Percentiles rank a stretch among this genome's conserved stretches.
Evolutionary conservation across 805 yeast genomes (phyloP).

Genomic region (Candida cerambycidarum): DNA sequence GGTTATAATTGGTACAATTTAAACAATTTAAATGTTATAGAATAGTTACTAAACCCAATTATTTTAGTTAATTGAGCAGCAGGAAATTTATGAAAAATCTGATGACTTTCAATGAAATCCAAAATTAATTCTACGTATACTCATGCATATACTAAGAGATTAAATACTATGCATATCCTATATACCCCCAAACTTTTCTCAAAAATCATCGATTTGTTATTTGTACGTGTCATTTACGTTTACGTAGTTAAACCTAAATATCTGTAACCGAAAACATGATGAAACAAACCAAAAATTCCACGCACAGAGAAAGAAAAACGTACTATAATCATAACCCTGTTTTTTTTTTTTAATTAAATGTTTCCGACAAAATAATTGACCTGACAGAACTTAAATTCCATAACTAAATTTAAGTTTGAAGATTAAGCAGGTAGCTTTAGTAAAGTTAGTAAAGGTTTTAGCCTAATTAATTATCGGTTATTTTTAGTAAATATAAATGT

Average conservation of each 20-base stretch:
- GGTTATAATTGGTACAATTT: no score
- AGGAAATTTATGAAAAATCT: no score
- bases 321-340: neutral
- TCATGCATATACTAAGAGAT: neutral
- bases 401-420: neutral
- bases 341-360: neutral
- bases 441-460: no score
- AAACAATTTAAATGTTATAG: no score
- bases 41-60: no score
- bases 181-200: neutral
- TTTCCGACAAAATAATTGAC: no score
- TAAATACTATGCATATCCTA: neutral
- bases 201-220: no score
- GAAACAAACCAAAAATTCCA: constrained; percentile 2
- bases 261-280: constrained; percentile 3
- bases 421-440: neutral
- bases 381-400: constrained; percentile 5
- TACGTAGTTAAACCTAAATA: neutral
- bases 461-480: no score
- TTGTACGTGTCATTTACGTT: constrained; percentile 3
- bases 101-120: no score
- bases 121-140: neutral
- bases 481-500: no score
- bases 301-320: constrained; percentile 4
- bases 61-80: no score